Conservation (phyloP, 305 asterid genomes). For the Solanum hybrid region DNA sequence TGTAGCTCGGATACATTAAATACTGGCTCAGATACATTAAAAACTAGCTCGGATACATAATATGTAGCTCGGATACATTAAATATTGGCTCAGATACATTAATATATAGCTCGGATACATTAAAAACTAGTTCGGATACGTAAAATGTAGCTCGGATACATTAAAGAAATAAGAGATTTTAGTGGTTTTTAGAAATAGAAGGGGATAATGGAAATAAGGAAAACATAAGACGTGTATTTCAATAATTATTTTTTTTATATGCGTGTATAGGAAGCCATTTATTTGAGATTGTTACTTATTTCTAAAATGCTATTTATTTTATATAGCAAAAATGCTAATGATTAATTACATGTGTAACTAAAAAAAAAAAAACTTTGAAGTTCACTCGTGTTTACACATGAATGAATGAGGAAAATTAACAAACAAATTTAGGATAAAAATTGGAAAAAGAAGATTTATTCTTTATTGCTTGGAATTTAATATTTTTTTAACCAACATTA, state of each 20-base stretch:
- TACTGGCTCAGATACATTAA: too few relatives aligned
- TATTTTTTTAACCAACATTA: not conserved
- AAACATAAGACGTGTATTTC: too few relatives aligned
- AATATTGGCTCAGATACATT: too few relatives aligned
- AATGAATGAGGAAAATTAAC: not conserved
- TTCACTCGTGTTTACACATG: not conserved
- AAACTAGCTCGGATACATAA: too few relatives aligned
- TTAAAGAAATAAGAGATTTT: too few relatives aligned
- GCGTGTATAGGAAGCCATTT: not conserved
- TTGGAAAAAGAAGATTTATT: not conserved
- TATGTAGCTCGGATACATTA: too few relatives aligned
- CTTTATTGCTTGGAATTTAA: not conserved
- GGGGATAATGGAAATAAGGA: too few relatives aligned
- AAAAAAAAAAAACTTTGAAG: not conserved
- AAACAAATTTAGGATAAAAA: not conserved
- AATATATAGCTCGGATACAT: too few relatives aligned
- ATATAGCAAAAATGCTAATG: not conserved
- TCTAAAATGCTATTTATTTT: not conserved
- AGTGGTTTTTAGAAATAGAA: too few relatives aligned
- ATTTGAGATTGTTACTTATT: not conserved
- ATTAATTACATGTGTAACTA: not conserved
- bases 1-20: too few relatives aligned
- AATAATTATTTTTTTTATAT: not conserved
- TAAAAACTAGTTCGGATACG: too few relatives aligned
- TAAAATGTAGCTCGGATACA: too few relatives aligned